Evolutionary conservation across 257 asterid species (phyloP).

Genomic region (Ophiorrhiza pumila): DNA sequence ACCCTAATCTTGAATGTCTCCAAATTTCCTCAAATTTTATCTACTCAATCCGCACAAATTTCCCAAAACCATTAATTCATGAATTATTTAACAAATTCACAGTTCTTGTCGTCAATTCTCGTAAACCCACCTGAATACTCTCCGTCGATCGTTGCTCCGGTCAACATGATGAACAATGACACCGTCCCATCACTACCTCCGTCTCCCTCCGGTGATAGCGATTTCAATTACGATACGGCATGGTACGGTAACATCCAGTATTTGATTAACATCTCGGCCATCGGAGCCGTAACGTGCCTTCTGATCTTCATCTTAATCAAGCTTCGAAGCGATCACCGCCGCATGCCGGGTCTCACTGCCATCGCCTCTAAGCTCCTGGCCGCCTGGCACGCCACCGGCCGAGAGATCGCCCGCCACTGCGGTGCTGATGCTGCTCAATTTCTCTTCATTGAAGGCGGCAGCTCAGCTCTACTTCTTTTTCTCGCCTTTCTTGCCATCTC

Average conservation of each 20-base stretch:
- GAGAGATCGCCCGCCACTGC: conserved; percentile 88
- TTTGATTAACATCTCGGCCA: conserved; percentile 79
- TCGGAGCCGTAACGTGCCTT: conserved; percentile 88
- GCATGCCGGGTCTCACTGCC: conserved; percentile 87
- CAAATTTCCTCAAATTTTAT: background rate
- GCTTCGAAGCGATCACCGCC: conserved; percentile 97
- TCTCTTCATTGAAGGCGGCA: conserved; percentile 88
- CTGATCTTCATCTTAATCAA: conserved; percentile 79
- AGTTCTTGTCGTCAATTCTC: background rate
- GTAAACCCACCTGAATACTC: conserved; percentile 12
- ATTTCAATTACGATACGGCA: conserved; percentile 46
- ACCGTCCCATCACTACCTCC: conserved; percentile 53
- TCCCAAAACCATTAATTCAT: background rate
- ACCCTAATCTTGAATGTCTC: conserved; percentile 17
- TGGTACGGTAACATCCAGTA: conserved; percentile 98
- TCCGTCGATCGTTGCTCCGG: conserved; percentile 35
- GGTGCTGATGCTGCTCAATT: conserved; percentile 99
- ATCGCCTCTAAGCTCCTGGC: conserved; percentile 85
- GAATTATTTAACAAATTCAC: conserved; percentile 13
- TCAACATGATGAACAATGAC: conserved; percentile 23
- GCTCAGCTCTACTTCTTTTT: conserved; percentile 63
- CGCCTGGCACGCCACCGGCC: conserved; percentile 93
- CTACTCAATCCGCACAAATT: background rate
- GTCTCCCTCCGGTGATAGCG: conserved; percentile 42
- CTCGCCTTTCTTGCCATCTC: conserved; percentile 59